Evolutionary conservation across 2,329 filamentous ascomycete genomes (phyloP), one percentile per base, ranked within the genome.

Genomic region (Cladosporium sphaerospermum): DNA sequence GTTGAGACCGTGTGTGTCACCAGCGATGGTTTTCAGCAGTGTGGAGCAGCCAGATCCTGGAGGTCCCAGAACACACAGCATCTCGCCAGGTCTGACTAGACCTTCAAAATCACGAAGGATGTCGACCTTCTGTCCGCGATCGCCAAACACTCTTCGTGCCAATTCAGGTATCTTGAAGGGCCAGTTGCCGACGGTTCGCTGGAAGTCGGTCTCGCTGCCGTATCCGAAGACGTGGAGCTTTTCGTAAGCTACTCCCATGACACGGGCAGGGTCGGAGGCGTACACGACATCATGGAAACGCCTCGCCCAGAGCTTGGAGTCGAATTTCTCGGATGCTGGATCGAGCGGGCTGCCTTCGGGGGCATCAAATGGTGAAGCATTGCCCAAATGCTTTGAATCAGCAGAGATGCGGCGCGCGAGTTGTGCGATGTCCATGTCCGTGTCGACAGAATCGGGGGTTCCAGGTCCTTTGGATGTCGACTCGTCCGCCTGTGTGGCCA

Each of bases 21-120:
- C 89, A 4, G 88, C 81, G 60, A 95, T 81, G 0, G 88, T 88
- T 74, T 93, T 95, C 54, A 95, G 75, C 57, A 95, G 84, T 1
- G 89, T 95, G n/a, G 86, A 89, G 68, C 89, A 95, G 48, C 86
- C 86, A 56, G 74, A 75, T 56, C 73, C 75, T 2, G 86, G 86
- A 52, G 85, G 85, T 13, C 86, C 86, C 34, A 89, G 76, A 3
- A 89, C 86, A n/a, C 89, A 82, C 31, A 89, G 71, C 83, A 89
- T 86, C 74, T 89, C 86, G 40, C 86, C 86, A 56, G 79, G 80
- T 63, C 80, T 76, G 1, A 89, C 81, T 0, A 88, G 64, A 18
- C 85, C 85, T 58, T 88, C 84, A 53, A 87, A 82, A 61, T 81
- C 73, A 57, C 77, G 80, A 56, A 89, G 69, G 59, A 89, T 89